Base-by-base conservation (phyloP, 345 rosid species). In the Bretschneidera sinensis region DNA sequence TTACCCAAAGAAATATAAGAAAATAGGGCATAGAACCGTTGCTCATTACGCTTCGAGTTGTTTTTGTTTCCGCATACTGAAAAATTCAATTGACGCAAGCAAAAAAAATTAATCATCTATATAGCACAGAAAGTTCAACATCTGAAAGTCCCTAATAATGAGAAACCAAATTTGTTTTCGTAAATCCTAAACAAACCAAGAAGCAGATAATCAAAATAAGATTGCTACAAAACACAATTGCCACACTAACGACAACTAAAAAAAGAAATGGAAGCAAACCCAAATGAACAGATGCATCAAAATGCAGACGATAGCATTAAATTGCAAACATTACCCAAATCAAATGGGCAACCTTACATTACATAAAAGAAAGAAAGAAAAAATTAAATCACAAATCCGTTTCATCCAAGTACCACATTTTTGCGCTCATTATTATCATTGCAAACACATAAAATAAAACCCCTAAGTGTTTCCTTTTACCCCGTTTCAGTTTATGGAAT, bases 401-500 rank as follows among this genome's bases (percentile, higher is more conserved):
- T 62, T 66, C 64, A 58, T 60, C 58, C 58, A 2, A 51, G 43
- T 49, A 21, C 28, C 25, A 2, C 20, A 43, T 18, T 33, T 54
- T 23, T 54, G 48, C 45, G 18, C 68, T 21, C 67, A 48, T 73
- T 73, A 68, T 73, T 73, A 8, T 48, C 56, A 48, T 16, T 21
- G 48, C 50, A 53, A 70, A 60, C n/a, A n/a, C n/a, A n/a, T 57
- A 48, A 57, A 52, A 23, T 21, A 45, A 39, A 51, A 60, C 35
- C 35, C 57, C 56, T 24, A 61, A 52, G 0, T 48, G 21, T n/a
- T n/a, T 18, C 8, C 54, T 51, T 19, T 7, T 17, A 11, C n/a
- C 52, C 14, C 52, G 17, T 24, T 19, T 51, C n/a, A n/a, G n/a
- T 51, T 86, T 86, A 94, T 18, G 96, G 97, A 58, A 72, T 90